Conservation (phyloP, 345 rosid species). For the Limnanthes douglasii region DNA sequence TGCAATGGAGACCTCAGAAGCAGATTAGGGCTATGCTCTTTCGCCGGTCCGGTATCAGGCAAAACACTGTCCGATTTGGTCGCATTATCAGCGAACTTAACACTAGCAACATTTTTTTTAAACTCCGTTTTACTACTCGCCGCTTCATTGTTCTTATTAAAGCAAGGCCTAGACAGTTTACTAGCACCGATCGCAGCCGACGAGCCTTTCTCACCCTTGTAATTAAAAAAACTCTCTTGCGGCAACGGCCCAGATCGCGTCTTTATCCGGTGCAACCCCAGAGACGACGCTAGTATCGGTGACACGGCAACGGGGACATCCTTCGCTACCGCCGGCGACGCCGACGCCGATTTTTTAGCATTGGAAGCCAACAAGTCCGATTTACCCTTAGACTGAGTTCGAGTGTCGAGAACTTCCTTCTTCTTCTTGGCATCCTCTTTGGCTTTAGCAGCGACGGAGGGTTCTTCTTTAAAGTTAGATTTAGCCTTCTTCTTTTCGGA, state of each 20-base stretch:
- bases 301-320: slow-evolving; percentile 45
- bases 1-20: slow-evolving; percentile 32
- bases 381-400: slow-evolving; percentile 15
- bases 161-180: slow-evolving; percentile 56
- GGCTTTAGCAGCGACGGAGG: slow-evolving; percentile 21
- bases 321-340: slow-evolving; percentile 9
- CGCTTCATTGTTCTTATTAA: slow-evolving; percentile 38
- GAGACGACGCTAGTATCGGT: slow-evolving; percentile 83
- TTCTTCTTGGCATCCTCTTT: slow-evolving; percentile 46
- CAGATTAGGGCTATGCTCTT: slow-evolving; percentile 51
- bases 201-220: slow-evolving; percentile 41
- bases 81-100: slow-evolving; percentile 18
- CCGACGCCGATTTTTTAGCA: slow-evolving; percentile 19
- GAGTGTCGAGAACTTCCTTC: slow-evolving; percentile 12
- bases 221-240: slow-evolving; percentile 63
- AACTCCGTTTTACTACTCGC: slow-evolving; percentile 32
- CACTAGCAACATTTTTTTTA: slow-evolving; percentile 17
- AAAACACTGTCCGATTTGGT: slow-evolving; percentile 27
- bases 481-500: slow-evolving; percentile 76
- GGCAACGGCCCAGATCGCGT: slow-evolving; percentile 97
- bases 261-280: slow-evolving; percentile 86
- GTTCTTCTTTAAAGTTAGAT: slow-evolving; percentile 38
- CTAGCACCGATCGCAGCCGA: slow-evolving; percentile 42
- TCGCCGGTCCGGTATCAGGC: slow-evolving; percentile 32
- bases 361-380: slow-evolving; percentile 21